Base-by-base conservation (phyloP, 1,284 basidiomycete species). In the Trametes hirsuta region DNA sequence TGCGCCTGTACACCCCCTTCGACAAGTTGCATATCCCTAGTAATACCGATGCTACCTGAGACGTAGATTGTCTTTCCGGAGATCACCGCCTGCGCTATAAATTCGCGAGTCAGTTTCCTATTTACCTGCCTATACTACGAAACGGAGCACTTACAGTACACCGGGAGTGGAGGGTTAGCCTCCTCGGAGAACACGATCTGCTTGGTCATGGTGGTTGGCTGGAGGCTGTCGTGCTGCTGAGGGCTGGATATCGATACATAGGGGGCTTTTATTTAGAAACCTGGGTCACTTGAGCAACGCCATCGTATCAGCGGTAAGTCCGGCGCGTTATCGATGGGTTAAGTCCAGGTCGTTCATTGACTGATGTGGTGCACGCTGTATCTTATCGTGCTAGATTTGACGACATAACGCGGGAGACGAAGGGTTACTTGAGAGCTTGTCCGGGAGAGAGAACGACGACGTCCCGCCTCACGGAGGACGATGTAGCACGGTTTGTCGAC, bases 1-100 rank as follows among this genome's bases (percentile, higher is more conserved):
- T 86, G 82, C 6, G 74, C 77, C 61, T 79, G 74, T 30, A 86
- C 79, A 6, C 83, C 83, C 2, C 84, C 84, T 63, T 79, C 75
- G 6, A 85, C 78, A 25, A 88, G 70, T 51, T 76, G 77, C 50
- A 78, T 76, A 22, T 86, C 79, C 9, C 74, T 75, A 44, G 77
- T 76, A 44, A 77, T 80, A 9, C 86, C 86, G 51, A 88, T 81
- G 66, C 80, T 85, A 21, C 86, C 86, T 12, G 85, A 87, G 37
- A 80, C 79, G 62, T 85, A 88, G 6, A 87, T 80, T 11, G 82
- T 80, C 52, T 76, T 76, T 15, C 74, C 77, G 3, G 83, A 84
- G 25, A 85, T 78, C 8, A 80, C 77, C 6, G 80, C 84, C 67
- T 85, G 84, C 14, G 81, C 68, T 69, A 45, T 18, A 48, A 5